Percentiles rank a stretch among this genome's conserved stretches.
phyloP scores from a whole-genome alignment of 805 yeast genomes.

The Ogataea parapolymorpha region DNA sequence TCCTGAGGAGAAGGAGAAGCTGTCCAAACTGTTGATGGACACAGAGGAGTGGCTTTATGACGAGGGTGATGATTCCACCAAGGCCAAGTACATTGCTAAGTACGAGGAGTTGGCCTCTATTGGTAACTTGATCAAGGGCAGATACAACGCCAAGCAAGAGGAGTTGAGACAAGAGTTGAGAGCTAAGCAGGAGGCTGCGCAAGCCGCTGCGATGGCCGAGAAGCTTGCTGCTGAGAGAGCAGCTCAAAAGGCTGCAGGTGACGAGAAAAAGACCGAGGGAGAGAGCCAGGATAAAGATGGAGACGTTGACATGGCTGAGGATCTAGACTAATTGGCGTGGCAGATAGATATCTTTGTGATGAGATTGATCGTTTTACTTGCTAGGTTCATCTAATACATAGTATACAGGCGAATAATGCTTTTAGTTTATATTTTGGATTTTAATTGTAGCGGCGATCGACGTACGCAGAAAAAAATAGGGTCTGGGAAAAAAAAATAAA shows the following conservation, averaged over 20 bases:
- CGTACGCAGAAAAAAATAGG: not conserved
- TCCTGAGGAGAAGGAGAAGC: slow-evolving; percentile 82
- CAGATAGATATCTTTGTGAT: slow-evolving; percentile 6
- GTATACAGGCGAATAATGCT: slow-evolving; percentile 2
- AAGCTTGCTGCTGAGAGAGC: slow-evolving; percentile 77
- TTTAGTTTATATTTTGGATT: not conserved
- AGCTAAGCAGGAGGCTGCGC: slow-evolving; percentile 83
- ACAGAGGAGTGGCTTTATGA: slow-evolving; percentile 99
- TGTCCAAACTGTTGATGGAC: slow-evolving; percentile 67
- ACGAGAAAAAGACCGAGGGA: slow-evolving; percentile 23
- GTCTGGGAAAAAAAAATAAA: slow-evolving; percentile 1
- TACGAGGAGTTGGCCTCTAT: slow-evolving; percentile 93
- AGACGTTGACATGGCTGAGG: slow-evolving; percentile 35
- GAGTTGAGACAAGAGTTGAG: slow-evolving; percentile 88
- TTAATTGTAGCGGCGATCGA: slow-evolving; percentile 2
- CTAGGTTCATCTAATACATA: slow-evolving; percentile 8
- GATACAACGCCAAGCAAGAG: slow-evolving; percentile 91
- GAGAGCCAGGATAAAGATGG: slow-evolving; percentile 35
- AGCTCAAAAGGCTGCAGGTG: slow-evolving; percentile 38
- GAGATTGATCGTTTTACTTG: slow-evolving; percentile 4
- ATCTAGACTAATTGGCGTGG: slow-evolving; percentile 16
- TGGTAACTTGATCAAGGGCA: slow-evolving; percentile 94
- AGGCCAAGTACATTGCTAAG: slow-evolving; percentile 96
- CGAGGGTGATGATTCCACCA: slow-evolving; percentile 93
- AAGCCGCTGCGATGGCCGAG: slow-evolving; percentile 79